Conservation (phyloP, 1,139 yeast genomes). For the Sugiyamaella neomexicana region DNA sequence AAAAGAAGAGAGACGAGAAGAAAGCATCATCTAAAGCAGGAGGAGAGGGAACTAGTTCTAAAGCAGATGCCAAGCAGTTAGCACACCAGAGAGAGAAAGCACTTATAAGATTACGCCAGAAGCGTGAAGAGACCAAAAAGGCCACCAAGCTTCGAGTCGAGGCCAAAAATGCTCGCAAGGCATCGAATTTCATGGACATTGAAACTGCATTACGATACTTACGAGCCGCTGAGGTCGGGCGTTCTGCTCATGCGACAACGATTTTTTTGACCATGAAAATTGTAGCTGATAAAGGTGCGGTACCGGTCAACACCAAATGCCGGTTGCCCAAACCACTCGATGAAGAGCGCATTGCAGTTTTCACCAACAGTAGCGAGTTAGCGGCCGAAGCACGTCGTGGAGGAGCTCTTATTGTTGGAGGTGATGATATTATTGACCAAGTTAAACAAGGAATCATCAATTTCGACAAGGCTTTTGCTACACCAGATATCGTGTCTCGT, state of each 20-base stretch:
- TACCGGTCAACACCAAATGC: slow-evolving; percentile 72
- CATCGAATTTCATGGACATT: slow-evolving; percentile 69
- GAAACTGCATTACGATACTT: slow-evolving; percentile 73
- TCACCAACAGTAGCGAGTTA: slow-evolving; percentile 58
- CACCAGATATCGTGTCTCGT: slow-evolving; percentile 70
- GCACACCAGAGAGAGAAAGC: slow-evolving; percentile 38
- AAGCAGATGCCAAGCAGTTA: slow-evolving; percentile 38
- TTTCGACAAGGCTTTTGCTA: slow-evolving; percentile 80
- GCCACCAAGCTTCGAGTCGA: slow-evolving; percentile 31
- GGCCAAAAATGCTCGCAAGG: slow-evolving; percentile 28
- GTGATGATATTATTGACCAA: slow-evolving; percentile 63
- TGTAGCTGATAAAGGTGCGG: slow-evolving; percentile 78
- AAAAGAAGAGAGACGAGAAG: slow-evolving; percentile 27
- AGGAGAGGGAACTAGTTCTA: slow-evolving; percentile 29
- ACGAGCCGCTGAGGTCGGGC: slow-evolving; percentile 89
- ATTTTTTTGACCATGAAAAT: slow-evolving; percentile 64
- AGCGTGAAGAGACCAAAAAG: slow-evolving; percentile 29
- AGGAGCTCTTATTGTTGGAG: slow-evolving; percentile 69
- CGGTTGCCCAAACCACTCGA: slow-evolving; percentile 74
- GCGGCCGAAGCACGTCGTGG: slow-evolving; percentile 55
- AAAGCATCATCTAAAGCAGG: slow-evolving; percentile 22
- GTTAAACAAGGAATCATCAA: slow-evolving; percentile 60
- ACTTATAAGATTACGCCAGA: slow-evolving; percentile 32
- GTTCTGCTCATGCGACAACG: slow-evolving; percentile 66
- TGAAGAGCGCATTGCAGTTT: slow-evolving; percentile 61